These are phyloP conservation scores for Dictyostelium citrinum DNA, from an alignment of 78 protist genomes.

Conservation along the genomic window DNA sequence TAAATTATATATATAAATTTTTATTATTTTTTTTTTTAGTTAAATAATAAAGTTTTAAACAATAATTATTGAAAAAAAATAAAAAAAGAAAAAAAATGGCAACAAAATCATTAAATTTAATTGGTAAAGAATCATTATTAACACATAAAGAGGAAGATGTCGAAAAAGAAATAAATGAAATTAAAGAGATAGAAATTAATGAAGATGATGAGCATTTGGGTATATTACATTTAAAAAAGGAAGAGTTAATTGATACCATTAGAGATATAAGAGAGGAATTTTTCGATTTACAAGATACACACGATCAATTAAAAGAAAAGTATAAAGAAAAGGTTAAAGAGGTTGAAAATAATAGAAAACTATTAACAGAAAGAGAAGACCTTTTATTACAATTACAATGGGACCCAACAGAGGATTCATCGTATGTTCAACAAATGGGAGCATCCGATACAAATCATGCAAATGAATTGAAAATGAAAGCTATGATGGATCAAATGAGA, in stretches of 20 bases:
- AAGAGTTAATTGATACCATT: slow-evolving; percentile 17
- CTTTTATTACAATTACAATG: slow-evolving; percentile 40
- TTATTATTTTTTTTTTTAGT: background rate
- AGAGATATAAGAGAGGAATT: slow-evolving; percentile 19
- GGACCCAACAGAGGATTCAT: slow-evolving; percentile 39
- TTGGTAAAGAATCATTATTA: background rate
- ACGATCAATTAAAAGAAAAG: background rate
- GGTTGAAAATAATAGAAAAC: slow-evolving; percentile 4
- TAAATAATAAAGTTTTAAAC: background rate
- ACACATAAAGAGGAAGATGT: background rate
- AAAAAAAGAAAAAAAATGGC: background rate
- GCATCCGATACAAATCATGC: background rate
- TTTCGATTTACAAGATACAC: background rate
- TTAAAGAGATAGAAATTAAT: background rate
- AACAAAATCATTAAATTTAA: background rate
- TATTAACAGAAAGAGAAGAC: slow-evolving; percentile 32
- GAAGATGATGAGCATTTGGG: slow-evolving; percentile 30
- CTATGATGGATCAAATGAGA: slow-evolving; percentile 44
- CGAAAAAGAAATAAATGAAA: background rate
- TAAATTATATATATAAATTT: too few relatives aligned
- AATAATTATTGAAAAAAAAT: background rate
- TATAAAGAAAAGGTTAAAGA: slow-evolving; percentile 2
- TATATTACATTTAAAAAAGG: background rate
- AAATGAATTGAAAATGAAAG: slow-evolving; percentile 29
- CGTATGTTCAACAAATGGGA: background rate